phyloP scores from a whole-genome alignment of 2,329 filamentous ascomycete species.

The Aureobasidium subglaciale region DNA sequence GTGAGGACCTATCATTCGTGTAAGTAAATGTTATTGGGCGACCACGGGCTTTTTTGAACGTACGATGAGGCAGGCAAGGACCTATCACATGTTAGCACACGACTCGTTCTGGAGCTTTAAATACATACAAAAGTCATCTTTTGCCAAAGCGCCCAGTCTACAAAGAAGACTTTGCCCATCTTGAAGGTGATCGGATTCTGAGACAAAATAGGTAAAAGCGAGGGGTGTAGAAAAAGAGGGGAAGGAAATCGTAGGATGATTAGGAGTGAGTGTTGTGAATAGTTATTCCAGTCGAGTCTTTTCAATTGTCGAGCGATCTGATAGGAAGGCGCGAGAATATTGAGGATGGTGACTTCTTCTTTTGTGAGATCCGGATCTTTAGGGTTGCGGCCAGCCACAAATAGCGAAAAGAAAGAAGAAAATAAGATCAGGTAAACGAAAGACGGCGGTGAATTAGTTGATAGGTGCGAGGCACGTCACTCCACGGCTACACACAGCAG shows the following conservation, averaged over 20 bases:
- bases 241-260: neutral
- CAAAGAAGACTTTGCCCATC: constrained; percentile 33
- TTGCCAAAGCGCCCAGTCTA: constrained; percentile 71
- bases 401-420: neutral
- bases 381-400: neutral
- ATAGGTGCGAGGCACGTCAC: constrained; percentile 7
- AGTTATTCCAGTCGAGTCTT: neutral
- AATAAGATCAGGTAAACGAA: constrained; percentile 3
- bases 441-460: constrained; percentile 1
- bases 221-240: neutral
- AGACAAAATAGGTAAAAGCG: neutral
- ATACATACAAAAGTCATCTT: constrained; percentile 78
- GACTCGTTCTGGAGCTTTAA: neutral
- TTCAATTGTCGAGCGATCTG: neutral
- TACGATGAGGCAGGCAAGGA: constrained; percentile 65
- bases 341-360: neutral
- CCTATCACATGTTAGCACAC: constrained; percentile 40
- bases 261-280: neutral
- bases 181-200: neutral
- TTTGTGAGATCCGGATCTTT: neutral
- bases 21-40: neutral
- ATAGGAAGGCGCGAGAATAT: constrained; percentile 2
- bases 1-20: constrained; percentile 47
- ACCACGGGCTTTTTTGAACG: constrained; percentile 11
- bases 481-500: constrained; percentile 14